Conservation (phyloP, 257 asterid species). For the Lycium barbarum region DNA sequence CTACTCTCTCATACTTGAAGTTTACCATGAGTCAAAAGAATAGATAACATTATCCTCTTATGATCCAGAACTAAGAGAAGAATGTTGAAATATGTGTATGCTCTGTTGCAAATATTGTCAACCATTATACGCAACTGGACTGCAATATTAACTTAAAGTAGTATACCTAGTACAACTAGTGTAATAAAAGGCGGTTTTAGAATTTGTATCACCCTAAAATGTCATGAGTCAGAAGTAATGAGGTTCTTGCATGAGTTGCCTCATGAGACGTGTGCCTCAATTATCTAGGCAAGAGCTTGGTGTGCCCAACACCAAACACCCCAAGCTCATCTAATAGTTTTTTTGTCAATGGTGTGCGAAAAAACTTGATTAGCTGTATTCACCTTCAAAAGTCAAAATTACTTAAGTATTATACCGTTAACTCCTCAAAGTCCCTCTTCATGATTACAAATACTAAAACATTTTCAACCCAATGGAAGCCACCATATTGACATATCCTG, state of each 20-base stretch:
- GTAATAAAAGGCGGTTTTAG: background rate
- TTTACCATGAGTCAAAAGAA: background rate
- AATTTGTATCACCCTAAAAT: background rate
- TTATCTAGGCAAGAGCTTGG: background rate
- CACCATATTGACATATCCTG: background rate
- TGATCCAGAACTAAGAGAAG: background rate
- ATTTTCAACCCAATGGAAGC: background rate
- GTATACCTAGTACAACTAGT: background rate
- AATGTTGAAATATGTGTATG: background rate
- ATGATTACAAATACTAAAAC: background rate
- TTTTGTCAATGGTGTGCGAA: background rate
- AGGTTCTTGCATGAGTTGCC: background rate
- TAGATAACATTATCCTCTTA: background rate
- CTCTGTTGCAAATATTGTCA: background rate
- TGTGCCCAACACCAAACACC: background rate
- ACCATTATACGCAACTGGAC: background rate
- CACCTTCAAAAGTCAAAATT: background rate
- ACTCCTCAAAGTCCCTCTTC: background rate
- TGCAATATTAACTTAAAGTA: background rate
- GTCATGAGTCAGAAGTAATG: background rate
- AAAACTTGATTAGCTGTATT: background rate
- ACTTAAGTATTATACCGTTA: background rate
- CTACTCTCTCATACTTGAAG: background rate
- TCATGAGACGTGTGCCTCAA: background rate
- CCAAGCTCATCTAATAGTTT: background rate